Percentiles rank a stretch among this genome's conserved stretches.
Evolutionary conservation across 805 yeast genomes (phyloP).

Genomic region (Candida silvatica): DNA sequence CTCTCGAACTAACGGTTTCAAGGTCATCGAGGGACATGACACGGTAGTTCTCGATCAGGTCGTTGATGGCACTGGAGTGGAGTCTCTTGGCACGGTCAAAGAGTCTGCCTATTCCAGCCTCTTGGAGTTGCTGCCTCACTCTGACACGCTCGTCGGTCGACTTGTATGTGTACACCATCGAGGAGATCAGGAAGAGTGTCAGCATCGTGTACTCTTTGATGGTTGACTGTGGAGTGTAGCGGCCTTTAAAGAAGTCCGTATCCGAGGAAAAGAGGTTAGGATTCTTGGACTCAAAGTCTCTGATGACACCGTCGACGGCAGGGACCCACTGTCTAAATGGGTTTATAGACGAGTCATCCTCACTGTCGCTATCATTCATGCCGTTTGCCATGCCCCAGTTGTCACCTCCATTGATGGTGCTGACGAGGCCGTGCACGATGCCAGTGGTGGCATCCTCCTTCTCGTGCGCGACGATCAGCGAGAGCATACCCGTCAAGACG

Average conservation of each 20-base stretch:
- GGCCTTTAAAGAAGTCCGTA: constrained; percentile 5
- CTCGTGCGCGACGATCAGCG: constrained; percentile 30
- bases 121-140: constrained; percentile 50
- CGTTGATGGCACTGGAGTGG: constrained; percentile 49
- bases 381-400: constrained; percentile 11
- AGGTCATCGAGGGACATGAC: too few species aligned
- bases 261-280: constrained; percentile 4
- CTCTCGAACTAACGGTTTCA: too few species aligned
- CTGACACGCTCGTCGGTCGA: constrained; percentile 35
- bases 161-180: constrained; percentile 41
- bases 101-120: constrained; percentile 46
- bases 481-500: constrained; percentile 70
- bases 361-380: background rate
- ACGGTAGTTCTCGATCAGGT: constrained; percentile 58
- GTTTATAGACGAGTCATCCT: constrained; percentile 1
- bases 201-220: constrained; percentile 55
- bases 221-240: constrained; percentile 10
- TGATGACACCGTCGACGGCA: constrained; percentile 10
- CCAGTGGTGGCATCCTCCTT: constrained; percentile 10
- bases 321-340: constrained; percentile 12
- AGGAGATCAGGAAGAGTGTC: constrained; percentile 62
- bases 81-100: constrained; percentile 44
- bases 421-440: constrained; percentile 8
- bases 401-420: background rate
- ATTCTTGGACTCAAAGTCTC: constrained; percentile 6